A percentile compares a stretch with the other conserved stretches of the same genome.
Evolutionary conservation across 495 filamentous ascomycete species (phyloP).

Genomic region (Podospora appendiculata): DNA sequence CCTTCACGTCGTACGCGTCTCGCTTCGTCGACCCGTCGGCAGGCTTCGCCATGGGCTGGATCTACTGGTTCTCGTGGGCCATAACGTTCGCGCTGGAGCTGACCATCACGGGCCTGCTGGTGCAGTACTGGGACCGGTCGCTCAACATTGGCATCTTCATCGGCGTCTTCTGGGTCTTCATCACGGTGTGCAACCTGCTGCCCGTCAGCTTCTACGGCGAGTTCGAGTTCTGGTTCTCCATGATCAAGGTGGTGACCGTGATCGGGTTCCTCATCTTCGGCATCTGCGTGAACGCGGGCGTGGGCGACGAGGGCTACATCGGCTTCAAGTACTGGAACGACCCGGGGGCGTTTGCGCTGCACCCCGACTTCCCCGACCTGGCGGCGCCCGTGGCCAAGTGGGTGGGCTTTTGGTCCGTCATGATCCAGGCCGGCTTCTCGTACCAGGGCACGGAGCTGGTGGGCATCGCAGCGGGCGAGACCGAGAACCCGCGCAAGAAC

Average conservation of each 20-base stretch:
- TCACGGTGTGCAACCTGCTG: conserved; percentile 59
- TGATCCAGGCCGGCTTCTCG: conserved; percentile 39
- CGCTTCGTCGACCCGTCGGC: conserved; percentile 66
- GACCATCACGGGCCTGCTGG: conserved; percentile 63
- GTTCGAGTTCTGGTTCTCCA: conserved; percentile 67
- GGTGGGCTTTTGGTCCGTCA: conserved; percentile 37
- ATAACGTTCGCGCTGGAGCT: conserved; percentile 71
- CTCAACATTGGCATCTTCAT: conserved; percentile 60
- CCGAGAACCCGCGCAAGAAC: conserved; percentile 51
- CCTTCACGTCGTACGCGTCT: conserved; percentile 67
- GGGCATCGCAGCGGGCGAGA: conserved; percentile 62
- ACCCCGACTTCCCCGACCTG: conserved; percentile 35
- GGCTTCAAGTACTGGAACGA: conserved; percentile 66
- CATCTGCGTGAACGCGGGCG: conserved; percentile 61
- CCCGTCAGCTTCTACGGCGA: conserved; percentile 64
- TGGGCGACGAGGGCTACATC: conserved; percentile 54
- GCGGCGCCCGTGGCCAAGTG: conserved; percentile 29
- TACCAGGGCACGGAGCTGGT: conserved; percentile 53
- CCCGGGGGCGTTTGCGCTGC: conserved; percentile 56
- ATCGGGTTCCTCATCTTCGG: conserved; percentile 60
- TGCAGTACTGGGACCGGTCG: conserved; percentile 62
- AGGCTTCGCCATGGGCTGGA: conserved; percentile 74
- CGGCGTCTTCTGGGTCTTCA: conserved; percentile 64
- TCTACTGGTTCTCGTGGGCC: conserved; percentile 44
- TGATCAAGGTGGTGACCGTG: conserved; percentile 69